phyloP scores from a whole-genome alignment of 2,329 filamentous ascomycete genomes.

The Alternaria ethzedia region DNA sequence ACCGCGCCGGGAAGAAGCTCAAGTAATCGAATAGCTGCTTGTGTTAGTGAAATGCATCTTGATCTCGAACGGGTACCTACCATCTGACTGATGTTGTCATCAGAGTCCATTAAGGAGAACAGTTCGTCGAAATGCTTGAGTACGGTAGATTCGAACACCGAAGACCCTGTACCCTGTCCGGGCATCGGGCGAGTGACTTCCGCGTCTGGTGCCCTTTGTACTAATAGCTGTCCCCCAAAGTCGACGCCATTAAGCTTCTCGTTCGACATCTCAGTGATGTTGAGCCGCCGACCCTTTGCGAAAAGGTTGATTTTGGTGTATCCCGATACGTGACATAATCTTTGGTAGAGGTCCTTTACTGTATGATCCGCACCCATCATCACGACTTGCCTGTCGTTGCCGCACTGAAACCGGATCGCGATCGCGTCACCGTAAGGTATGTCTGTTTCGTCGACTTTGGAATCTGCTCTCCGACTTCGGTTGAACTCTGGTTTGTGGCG shows the following conservation, averaged over 20 bases:
- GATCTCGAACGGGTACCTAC: slow-evolving; percentile 15
- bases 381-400: slow-evolving; percentile 65
- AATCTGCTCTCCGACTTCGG: slow-evolving; percentile 39
- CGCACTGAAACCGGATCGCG: slow-evolving; percentile 74
- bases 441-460: slow-evolving; percentile 53
- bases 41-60: slow-evolving; percentile 15
- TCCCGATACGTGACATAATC: slow-evolving; percentile 71
- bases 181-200: slow-evolving; percentile 30
- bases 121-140: slow-evolving; percentile 82
- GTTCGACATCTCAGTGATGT: slow-evolving; percentile 63
- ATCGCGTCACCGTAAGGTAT: slow-evolving; percentile 68
- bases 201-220: slow-evolving; percentile 39
- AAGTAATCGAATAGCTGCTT: slow-evolving; percentile 45
- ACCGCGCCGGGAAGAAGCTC: slow-evolving; percentile 38
- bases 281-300: slow-evolving; percentile 69
- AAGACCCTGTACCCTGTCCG: slow-evolving; percentile 38
- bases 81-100: slow-evolving; percentile 57
- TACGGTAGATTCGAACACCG: slow-evolving; percentile 76
- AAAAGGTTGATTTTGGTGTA: slow-evolving; percentile 80
- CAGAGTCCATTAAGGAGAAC: slow-evolving; percentile 79
- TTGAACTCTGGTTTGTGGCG: slow-evolving; percentile 42
- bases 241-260: slow-evolving; percentile 66
- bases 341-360: slow-evolving; percentile 70
- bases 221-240: slow-evolving; percentile 34
- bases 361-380: slow-evolving; percentile 75